phyloP scores from a whole-genome alignment of 768 basidiomycete genomes.

The Suillus cothurnatus region DNA sequence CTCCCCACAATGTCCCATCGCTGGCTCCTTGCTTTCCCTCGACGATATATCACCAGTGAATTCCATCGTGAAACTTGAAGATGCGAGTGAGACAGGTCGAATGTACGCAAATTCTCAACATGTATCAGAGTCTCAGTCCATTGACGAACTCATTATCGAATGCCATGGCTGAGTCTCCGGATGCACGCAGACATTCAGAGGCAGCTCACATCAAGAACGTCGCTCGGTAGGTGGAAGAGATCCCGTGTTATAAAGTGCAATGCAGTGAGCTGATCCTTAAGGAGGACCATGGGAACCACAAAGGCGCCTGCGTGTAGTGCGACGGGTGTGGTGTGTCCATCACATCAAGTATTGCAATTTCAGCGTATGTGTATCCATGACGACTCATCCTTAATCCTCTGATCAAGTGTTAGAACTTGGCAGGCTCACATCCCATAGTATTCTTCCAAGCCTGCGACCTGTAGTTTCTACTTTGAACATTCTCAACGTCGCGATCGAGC shows the following conservation, averaged over 20 bases:
- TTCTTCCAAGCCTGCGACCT: background rate
- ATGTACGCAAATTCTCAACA: background rate
- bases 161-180: conserved; percentile 64
- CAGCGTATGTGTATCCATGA: background rate
- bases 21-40: conserved; percentile 62
- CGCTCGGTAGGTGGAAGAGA: conserved; percentile 44
- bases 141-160: conserved; percentile 78
- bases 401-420: background rate
- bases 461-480: background rate
- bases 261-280: background rate
- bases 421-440: background rate
- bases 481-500: background rate
- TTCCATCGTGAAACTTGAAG: conserved; percentile 60
- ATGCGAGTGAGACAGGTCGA: conserved; percentile 46
- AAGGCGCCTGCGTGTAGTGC: background rate
- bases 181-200: conserved; percentile 65
- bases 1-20: conserved; percentile 77
- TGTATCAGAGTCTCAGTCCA: conserved; percentile 51
- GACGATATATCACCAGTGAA: conserved; percentile 65
- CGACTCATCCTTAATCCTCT: background rate
- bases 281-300: too few relatives aligned
- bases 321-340: background rate
- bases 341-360: background rate
- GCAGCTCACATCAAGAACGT: conserved; percentile 50
- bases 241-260: background rate